Evolutionary conservation across 164 flowering plant species (phyloP), one percentile per base, ranked within the genome.

Genomic region (Liquidambar formosana): DNA sequence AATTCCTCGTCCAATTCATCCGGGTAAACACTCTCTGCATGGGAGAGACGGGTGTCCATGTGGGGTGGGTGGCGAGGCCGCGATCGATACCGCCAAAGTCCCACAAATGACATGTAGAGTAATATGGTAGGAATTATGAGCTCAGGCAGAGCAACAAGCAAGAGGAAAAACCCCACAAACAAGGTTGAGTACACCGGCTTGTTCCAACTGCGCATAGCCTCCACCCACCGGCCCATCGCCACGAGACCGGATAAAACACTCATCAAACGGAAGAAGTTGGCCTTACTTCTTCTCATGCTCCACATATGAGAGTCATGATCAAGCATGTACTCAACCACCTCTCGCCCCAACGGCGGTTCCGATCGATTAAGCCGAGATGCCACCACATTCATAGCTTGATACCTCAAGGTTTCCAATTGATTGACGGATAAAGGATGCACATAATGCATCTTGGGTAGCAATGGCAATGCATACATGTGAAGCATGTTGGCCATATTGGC

Each of bases 231-330:
- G 18, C 41, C 68, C 21, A 79, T 45, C 1, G 74, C 77, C 19
- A 85, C 76, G 10, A 80, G 8, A 48, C 86, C 80, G 0, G 84
- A 77, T 3, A 88, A 66, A 25, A 86, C 86, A 47, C 59, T 77
- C 67, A 77, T 76, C 2, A 88, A 76, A 43, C 92, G 63, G 51
- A 84, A 81, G 67, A 88, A 85, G 66, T 88, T 88, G 0, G 87
- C 92, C 47, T 85, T 87, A 80, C 91, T 87, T 64, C 79, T 82
- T 51, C 91, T 85, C 89, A 88, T 88, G 75, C 92, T 86, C 92
- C 92, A 88, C 85, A 86, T 73, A 56, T 86, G 79, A 2, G 88
- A 82, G 68, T 86, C 92, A 23, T 80, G 84, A 57, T 88, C 92
- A 15, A 86, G 86, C 89, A 88, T 86, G 68, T 86, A 88, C 75